Base-by-base conservation (phyloP, 2,329 filamentous ascomycete genomes). In the Exophiala sideris region DNA sequence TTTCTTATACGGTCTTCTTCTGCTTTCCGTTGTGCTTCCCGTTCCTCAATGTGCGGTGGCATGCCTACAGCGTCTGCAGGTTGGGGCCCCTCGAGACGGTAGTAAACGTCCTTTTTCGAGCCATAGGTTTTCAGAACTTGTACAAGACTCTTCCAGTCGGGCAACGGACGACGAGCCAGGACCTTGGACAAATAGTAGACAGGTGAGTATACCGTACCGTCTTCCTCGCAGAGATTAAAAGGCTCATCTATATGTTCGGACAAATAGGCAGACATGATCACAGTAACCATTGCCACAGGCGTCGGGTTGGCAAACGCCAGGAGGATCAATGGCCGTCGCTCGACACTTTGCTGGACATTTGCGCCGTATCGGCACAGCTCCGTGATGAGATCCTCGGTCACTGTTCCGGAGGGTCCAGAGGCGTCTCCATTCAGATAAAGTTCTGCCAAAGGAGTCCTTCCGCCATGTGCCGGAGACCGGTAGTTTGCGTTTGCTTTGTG, bases 401-500 rank as follows among this genome's bases (percentile, higher is more conserved):
- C 33, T 35, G n/a, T n/a, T 35, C 33, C 33, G 8, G 8, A 9
- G 33, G 33, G 3, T 35, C 33, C 33, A 35, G 33, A 35, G 33
- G 3, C 3, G 33, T 35, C 33, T 35, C 33, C 33, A n/a, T 35
- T 79, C 5, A 83, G 70, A 55, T 84, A 87, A 2, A 87, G 69
- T 57, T 88, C 84, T 0, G 79, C 83, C 0, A 88, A 71, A 0
- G 83, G 83, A 54, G 79, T 84, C 41, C 85, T 78, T 0, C 85
- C 85, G 12, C 76, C 77, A 60, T 87, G 83, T 1, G 83, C 70
- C 3, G 79, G 76, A 48, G 81, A 86, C 0, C 84, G 84, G 51
- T 85, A 87, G 63, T 87, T 84, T 0, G 82, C 75, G 12, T 85
- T 80, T 55, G 87, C 84, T 1, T 79, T 80, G 57, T 79, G 71